Evolutionary conservation across 2,329 filamentous ascomycete species (phyloP).

Genomic region (Sarocladium strictum): DNA sequence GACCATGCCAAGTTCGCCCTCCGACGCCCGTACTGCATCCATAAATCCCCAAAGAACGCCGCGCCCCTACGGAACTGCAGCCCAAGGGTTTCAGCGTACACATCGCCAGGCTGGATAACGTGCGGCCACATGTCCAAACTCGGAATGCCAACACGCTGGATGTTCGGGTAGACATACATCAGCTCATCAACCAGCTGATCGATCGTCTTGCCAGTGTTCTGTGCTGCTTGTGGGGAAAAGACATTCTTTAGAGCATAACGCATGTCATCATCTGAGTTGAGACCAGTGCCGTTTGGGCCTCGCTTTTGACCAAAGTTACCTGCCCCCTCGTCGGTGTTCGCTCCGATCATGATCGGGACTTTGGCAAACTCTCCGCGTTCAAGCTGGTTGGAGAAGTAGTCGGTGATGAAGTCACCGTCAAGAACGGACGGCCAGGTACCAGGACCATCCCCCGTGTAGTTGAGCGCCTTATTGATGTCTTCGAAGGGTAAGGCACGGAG

Average conservation of each 20-base stretch:
- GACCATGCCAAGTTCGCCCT: conserved; percentile 17
- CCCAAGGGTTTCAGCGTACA: conserved; percentile 15
- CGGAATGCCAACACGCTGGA: conserved; percentile 24
- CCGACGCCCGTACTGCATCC: conserved; percentile 16
- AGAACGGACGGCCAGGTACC: conserved; percentile 36
- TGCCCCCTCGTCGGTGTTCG: conserved; percentile 42
- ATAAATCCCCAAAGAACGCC: conserved; percentile 17
- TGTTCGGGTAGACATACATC: conserved; percentile 20
- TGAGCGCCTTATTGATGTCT: conserved; percentile 25
- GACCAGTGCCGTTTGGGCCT: conserved; percentile 13
- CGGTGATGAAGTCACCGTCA: conserved; percentile 43
- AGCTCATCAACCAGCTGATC: conserved; percentile 16
- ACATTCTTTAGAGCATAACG: conserved; percentile 12
- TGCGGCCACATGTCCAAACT: conserved; percentile 21
- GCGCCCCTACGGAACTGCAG: conserved; percentile 20
- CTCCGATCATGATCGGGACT: conserved; percentile 39
- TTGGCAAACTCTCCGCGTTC: conserved; percentile 34
- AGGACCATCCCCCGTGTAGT: conserved; percentile 19
- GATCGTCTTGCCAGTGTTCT: conserved; percentile 16
- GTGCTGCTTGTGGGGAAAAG: conserved; percentile 11
- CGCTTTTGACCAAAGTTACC: conserved; percentile 17
- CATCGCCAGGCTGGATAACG: conserved; percentile 16
- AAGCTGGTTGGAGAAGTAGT: conserved; percentile 37
- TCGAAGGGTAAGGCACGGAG: conserved; percentile 26
- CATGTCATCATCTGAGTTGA: conserved; percentile 21